Evolutionary conservation across 2,329 filamentous ascomycete genomes (phyloP).

Genomic region (Erysiphe pulchra): DNA sequence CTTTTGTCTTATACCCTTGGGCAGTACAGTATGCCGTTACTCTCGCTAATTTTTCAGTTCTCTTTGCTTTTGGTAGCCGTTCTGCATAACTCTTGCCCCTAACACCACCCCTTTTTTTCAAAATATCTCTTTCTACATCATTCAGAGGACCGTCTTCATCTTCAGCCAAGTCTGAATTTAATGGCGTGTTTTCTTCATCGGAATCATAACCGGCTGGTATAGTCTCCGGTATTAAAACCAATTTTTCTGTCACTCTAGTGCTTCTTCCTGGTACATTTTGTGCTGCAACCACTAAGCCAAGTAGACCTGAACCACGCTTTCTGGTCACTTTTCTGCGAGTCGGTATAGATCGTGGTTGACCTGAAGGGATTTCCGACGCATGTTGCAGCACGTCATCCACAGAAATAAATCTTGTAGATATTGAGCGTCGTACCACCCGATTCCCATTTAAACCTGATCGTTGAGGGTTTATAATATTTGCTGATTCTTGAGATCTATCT

Average conservation of each 20-base stretch:
- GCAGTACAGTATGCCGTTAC: constrained; percentile 94
- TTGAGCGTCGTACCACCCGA: constrained; percentile 13
- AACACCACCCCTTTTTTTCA: constrained; percentile 33
- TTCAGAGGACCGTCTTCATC: constrained; percentile 40
- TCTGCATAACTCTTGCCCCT: constrained; percentile 81
- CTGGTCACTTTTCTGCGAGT: constrained; percentile 20
- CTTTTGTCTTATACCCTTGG: constrained; percentile 71
- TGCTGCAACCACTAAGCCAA: constrained; percentile 16
- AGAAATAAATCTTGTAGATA: constrained; percentile 49
- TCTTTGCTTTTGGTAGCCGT: constrained; percentile 62
- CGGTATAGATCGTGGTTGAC: constrained; percentile 53
- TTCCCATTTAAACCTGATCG: constrained; percentile 11
- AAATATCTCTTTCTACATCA: constrained; percentile 40
- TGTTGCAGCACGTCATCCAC: constrained; percentile 92
- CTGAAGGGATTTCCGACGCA: constrained; percentile 82
- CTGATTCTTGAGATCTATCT: constrained; percentile 17
- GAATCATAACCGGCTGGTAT: constrained; percentile 31
- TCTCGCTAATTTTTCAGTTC: constrained; percentile 66
- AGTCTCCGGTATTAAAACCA: constrained; percentile 81
- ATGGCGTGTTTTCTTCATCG: constrained; percentile 27
- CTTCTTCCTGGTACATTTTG: constrained; percentile 53
- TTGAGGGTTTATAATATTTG: constrained; percentile 12
- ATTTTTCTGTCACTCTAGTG: constrained; percentile 84
- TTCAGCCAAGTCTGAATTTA: constrained; percentile 18
- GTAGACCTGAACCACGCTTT: constrained; percentile 21